Evolutionary conservation across 306 rosid species (phyloP), one percentile per base, ranked within the genome.

Genomic region (Trifolium dubium): DNA sequence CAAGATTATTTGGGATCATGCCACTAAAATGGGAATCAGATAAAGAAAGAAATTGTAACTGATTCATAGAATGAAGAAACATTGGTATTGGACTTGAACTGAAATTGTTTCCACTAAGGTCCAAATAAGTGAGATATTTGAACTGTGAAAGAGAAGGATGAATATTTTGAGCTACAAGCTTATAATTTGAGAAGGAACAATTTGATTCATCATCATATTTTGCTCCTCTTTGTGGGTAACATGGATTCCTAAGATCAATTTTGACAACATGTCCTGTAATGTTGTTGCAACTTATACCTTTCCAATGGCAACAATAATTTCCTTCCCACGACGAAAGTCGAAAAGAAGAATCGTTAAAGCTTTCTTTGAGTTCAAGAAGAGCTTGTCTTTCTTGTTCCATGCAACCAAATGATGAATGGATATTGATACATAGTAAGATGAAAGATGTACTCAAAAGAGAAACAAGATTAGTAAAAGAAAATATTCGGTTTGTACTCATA

Each of bases 101-200:
- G 8, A 79, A 79, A 5, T 5, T 34, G 43, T 79, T 79, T 46
- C 83, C 79, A 67, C 79, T 58, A 10, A 79, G 61, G 40, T 79
- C 83, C 63, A 79, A 67, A 49, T 73, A 47, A 58, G 3, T 66
- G 29, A 79, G 64, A 47, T 79, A n/a, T 47, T 73, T 49, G 18
- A 73, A 62, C 6, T 56, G 34, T 4, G 39, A 4, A 8, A 72
- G 14, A 47, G 83, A 73, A 56, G 75, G 70, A 50, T 58, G 10
- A n/a, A 67, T 0, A 37, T 13, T n/a, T 30, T 32, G 78, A 34
- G 82, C 32, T 55, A 31, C 15, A 18, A 72, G 77, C 18, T 2
- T 13, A 9, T 17, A 0, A 1, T 61, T 50, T 17, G 6, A 23
- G 10, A 69, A 69, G 55, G 23, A 6, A 37, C 81, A 60, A 0